A percentile compares a stretch with the other conserved stretches of the same genome.
These are phyloP conservation scores for Eucalyptus marginata DNA, from an alignment of 345 rosid species.

Conservation along the genomic window DNA sequence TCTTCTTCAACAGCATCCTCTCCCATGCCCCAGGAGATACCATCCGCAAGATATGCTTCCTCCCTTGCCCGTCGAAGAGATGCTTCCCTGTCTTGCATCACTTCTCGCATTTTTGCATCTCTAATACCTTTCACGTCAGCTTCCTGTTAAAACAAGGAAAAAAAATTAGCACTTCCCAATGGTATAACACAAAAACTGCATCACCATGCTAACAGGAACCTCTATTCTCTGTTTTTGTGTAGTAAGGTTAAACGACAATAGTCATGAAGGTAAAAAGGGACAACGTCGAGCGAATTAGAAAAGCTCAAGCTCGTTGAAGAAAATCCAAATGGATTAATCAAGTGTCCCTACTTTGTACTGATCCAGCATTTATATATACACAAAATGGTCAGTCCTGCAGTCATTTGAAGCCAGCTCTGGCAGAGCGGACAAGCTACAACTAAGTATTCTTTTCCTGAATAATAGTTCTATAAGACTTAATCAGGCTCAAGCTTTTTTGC, in stretches of 20 bases:
- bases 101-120: slow-evolving; percentile 47
- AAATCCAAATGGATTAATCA: not conserved
- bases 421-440: not conserved
- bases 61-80: slow-evolving; percentile 77
- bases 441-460: not conserved
- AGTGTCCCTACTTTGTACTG: not conserved
- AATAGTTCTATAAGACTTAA: not conserved
- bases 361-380: not conserved
- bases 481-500: not conserved
- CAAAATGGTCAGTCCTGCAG: not conserved
- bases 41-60: slow-evolving; percentile 79
- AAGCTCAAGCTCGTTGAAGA: not conserved
- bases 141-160: not conserved
- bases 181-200: not conserved
- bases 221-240: not conserved
- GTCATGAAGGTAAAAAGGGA: not conserved
- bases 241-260: not conserved
- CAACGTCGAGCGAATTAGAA: not conserved
- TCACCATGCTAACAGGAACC: not conserved
- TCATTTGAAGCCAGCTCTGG: not conserved
- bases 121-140: slow-evolving; percentile 40
- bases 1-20: slow-evolving; percentile 96
- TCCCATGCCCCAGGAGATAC: slow-evolving; percentile 98
- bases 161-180: not conserved
- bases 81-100: slow-evolving; percentile 63